Base-by-base conservation (phyloP, 2,329 filamentous ascomycete genomes). In the Fusarium caatingaense region DNA sequence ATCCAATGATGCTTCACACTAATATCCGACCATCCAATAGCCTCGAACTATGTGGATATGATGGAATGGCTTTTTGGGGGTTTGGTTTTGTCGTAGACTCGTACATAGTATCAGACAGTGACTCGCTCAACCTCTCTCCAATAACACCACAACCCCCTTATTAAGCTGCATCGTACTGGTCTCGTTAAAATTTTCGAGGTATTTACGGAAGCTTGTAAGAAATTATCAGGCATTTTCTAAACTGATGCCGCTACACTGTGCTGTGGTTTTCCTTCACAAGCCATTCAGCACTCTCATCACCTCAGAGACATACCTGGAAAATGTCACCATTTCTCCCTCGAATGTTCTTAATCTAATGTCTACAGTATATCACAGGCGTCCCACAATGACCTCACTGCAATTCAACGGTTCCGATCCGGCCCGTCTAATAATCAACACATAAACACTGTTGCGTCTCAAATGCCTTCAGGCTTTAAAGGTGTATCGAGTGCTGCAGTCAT, bases 321-420 rank as follows among this genome's bases (percentile, higher is more conserved):
- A 64, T 72, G 72, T 74, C 72, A 66, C 72, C 71, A 74, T 74
- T 25, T 63, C 27, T 67, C 53, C 48, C 68, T 66, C 23, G 59
- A 40, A 50, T 60, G 68, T 63, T 72, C 70, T 66, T 65, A 69
- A 72, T 71, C 56, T 47, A 67, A 54, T 40, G 48, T 48, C 44
- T 55, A 69, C 64, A 28, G 28, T 28, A 28, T 27, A 27, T 27
- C 4, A 27, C 28, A 58, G 45, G 56, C 49, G 58, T 67, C 58
- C 56, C 60, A 56, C 63, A 66, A 72, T 72, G 70, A 69, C 61
- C 71, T 73, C 61, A 68, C 63, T 49, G 40, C 28, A 53, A 47
- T 49, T 53, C 49, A 42, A 62, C 44, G 32, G 37, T 58, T 59
- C 68, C 56, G 48, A 56, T 41, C 40, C 48, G 60, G 61, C 56